Conservation (phyloP, 2,329 filamentous ascomycete genomes). For the Chrysoporthe austroafricana region DNA sequence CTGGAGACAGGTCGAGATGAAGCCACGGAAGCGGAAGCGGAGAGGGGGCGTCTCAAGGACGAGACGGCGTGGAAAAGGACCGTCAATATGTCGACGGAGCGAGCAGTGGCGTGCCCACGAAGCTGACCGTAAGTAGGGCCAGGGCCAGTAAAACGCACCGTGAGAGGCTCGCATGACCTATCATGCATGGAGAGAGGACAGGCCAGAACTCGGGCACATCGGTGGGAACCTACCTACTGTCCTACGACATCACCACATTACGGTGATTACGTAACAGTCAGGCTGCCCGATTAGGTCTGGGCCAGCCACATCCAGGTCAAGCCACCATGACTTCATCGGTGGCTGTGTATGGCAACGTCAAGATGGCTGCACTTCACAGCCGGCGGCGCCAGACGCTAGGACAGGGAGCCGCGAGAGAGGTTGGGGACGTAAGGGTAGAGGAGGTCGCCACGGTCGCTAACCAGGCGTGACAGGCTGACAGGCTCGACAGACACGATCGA, state of each 20-base stretch:
- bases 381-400: too few species aligned
- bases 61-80: background rate
- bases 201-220: too few species aligned
- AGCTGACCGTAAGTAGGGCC: too few species aligned
- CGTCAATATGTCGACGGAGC: background rate
- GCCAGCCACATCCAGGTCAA: background rate
- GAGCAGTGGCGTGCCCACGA: too few species aligned
- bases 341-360: background rate
- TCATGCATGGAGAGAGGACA: too few species aligned
- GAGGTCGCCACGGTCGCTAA: too few species aligned
- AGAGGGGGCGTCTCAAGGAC: background rate
- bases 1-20: background rate
- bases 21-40: too few species aligned
- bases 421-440: too few species aligned
- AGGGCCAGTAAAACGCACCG: too few species aligned
- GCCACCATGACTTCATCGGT: slow-evolving; percentile 8
- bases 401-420: background rate
- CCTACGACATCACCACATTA: too few species aligned
- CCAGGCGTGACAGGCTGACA: background rate
- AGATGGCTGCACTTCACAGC: background rate
- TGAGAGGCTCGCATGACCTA: too few species aligned
- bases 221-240: background rate
- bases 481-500: background rate
- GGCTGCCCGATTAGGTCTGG: background rate
- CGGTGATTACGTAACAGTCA: background rate